phyloP scores from a whole-genome alignment of 495 filamentous ascomycete species.

The Hyaloscypha hepaticicola region DNA sequence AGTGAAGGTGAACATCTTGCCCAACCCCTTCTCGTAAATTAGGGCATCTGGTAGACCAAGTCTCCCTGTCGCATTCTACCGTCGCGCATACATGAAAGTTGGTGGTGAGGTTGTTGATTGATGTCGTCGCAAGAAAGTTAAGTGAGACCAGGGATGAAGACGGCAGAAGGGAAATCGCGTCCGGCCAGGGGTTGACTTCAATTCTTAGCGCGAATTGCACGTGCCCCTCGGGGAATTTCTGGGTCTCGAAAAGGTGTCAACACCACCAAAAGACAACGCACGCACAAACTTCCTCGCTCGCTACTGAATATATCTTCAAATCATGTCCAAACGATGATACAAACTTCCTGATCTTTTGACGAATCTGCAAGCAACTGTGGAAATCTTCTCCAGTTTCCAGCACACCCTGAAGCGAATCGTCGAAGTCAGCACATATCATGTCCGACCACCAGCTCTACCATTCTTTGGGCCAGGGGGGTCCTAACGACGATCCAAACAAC shows the following conservation, averaged over 20 bases:
- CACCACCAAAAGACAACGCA: constrained; percentile 9
- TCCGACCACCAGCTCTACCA: constrained; percentile 78
- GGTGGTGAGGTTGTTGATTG: constrained; percentile 6
- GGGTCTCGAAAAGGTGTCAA: constrained; percentile 29
- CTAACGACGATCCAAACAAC: constrained; percentile 65
- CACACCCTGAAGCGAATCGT: background rate
- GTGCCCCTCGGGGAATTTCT: background rate
- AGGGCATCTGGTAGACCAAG: constrained; percentile 10
- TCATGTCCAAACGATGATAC: constrained; percentile 14
- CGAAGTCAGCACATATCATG: constrained; percentile 44
- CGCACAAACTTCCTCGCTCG: background rate
- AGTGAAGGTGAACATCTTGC: constrained; percentile 90
- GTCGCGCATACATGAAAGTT: too few relatives aligned
- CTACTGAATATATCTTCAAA: background rate
- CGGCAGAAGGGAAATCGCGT: constrained; percentile 8
- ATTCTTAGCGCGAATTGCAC: constrained; percentile 17
- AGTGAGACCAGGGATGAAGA: constrained; percentile 4
- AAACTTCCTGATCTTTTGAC: constrained; percentile 3
- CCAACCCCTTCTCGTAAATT: constrained; percentile 6
- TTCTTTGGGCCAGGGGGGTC: constrained; percentile 55
- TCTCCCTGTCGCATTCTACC: constrained; percentile 14
- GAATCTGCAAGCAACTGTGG: constrained; percentile 4
- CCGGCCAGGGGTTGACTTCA: background rate
- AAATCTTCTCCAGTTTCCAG: background rate
- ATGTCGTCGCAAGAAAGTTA: constrained; percentile 9